Evolutionary conservation across 257 asterid genomes (phyloP).

Genomic region (Solanum paucissectum): DNA sequence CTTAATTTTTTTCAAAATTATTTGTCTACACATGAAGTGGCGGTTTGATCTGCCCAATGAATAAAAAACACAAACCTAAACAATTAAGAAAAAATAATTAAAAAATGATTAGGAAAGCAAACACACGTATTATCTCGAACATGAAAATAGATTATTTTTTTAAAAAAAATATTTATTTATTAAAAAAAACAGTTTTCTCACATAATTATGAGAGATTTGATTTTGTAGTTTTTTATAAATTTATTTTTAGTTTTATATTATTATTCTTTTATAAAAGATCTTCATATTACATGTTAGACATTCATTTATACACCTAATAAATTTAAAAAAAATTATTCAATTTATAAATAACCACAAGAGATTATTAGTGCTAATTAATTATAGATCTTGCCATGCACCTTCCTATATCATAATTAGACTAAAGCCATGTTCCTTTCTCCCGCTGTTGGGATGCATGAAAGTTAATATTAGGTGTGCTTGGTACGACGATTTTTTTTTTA

Average conservation of each 20-base stretch:
- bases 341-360: neutral
- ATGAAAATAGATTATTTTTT: neutral
- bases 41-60: neutral
- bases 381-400: no score
- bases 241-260: no score
- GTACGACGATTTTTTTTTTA: no score
- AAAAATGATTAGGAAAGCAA: neutral
- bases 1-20: neutral
- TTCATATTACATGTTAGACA: no score
- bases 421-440: no score
- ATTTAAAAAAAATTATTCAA: neutral
- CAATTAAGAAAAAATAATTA: neutral
- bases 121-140: neutral
- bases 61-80: neutral
- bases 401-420: no score
- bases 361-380: no score
- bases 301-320: neutral
- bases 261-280: neutral
- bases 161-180: neutral
- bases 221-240: neutral
- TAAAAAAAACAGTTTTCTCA: neutral
- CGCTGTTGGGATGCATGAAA: no score
- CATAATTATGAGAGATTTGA: neutral
- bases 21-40: neutral
- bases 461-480: no score